Evolutionary conservation across 2,329 filamentous ascomycete species (phyloP).

Genomic region (Xylaria hypoxylon): DNA sequence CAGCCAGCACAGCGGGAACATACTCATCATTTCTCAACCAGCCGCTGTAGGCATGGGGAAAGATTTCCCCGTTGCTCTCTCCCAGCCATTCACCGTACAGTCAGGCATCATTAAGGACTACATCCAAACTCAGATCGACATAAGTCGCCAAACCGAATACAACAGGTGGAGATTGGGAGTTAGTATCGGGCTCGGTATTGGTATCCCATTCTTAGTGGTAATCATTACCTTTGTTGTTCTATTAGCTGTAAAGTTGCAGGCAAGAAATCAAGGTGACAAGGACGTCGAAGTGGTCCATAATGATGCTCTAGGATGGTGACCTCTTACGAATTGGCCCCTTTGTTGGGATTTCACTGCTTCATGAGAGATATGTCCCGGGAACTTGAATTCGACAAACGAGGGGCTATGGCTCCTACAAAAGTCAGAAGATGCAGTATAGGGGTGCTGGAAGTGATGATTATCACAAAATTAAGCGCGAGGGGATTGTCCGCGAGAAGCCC

Average conservation of each 20-base stretch:
- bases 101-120: slow-evolving; percentile 1
- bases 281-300: neutral
- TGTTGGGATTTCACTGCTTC: too few species aligned
- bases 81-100: slow-evolving; percentile 25
- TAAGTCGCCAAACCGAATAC: slow-evolving; percentile 13
- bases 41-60: neutral
- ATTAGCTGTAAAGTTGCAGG: neutral
- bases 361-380: too few species aligned
- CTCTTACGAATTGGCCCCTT: too few species aligned
- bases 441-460: too few species aligned
- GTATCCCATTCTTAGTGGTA: slow-evolving; percentile 13
- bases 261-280: neutral
- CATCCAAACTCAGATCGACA: slow-evolving; percentile 15
- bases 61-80: neutral
- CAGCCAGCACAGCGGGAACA: slow-evolving; percentile 11
- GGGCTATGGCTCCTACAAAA: too few species aligned
- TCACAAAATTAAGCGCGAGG: too few species aligned
- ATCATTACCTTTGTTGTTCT: neutral
- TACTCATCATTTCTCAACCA: slow-evolving; percentile 27
- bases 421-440: too few species aligned
- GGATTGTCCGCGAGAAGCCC: too few species aligned
- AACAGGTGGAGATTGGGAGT: slow-evolving; percentile 24
- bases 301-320: neutral
- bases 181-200: slow-evolving; percentile 24
- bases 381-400: too few species aligned